Evolutionary conservation across 2,329 filamentous ascomycete genomes (phyloP).

Genomic region (Fusarium sp.): DNA sequence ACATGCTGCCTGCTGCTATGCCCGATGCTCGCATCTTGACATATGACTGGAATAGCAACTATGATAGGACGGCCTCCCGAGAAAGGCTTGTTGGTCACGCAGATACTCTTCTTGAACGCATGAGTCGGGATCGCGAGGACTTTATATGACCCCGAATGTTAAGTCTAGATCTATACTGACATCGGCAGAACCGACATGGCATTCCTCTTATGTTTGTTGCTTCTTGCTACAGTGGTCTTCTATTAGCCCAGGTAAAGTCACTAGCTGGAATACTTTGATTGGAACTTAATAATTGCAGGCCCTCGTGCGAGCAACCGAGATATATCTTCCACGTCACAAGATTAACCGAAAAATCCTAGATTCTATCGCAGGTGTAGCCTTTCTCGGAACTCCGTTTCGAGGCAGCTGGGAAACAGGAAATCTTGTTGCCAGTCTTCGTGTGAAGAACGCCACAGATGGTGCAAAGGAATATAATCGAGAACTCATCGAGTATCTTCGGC

Average conservation of each 20-base stretch:
- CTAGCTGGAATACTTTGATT: too few relatives aligned
- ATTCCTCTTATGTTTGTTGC: not conserved
- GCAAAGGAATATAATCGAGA: not conserved
- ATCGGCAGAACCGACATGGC: not conserved
- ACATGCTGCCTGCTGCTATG: not conserved
- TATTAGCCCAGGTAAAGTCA: not conserved
- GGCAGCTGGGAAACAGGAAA: not conserved
- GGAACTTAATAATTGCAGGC: not conserved
- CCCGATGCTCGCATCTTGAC: not conserved
- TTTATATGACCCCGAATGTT: fast-evolving
- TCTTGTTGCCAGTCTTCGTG: not conserved
- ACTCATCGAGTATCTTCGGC: not conserved
- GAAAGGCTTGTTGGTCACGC: not conserved
- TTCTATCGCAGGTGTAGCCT: not conserved
- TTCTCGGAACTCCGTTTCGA: not conserved
- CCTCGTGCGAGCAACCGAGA: not conserved
- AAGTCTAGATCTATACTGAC: not conserved
- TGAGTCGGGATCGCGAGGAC: not conserved
- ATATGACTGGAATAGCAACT: not conserved
- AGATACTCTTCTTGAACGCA: not conserved
- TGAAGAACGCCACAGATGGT: too few relatives aligned
- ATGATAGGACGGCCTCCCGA: not conserved
- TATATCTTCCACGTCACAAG: not conserved
- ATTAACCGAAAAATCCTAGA: not conserved
- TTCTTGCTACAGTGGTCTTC: not conserved